Evolutionary conservation across 192 early-diverging fungal genomes (phyloP), one percentile per base, ranked within the genome.

Genomic region (Funneliformis geosporum): DNA sequence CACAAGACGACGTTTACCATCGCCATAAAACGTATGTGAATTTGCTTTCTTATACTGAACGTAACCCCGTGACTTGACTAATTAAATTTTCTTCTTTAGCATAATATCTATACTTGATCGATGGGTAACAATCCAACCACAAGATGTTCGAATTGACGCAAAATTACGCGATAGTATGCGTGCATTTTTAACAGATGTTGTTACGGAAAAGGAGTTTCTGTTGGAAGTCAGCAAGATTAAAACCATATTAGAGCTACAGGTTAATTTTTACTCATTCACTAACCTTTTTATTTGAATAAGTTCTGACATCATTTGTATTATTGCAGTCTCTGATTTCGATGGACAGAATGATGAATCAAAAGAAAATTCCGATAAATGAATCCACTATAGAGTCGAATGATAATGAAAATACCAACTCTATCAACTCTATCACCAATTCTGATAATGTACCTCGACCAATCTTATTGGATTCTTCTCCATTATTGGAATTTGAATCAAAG

Each of bases 81-180:
- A 39, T 77, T 40, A 27, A 16, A 77, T 62, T 16, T 75, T 10
- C 33, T n/a, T 76, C 55, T 75, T 43, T 80, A 92, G 88, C 60
- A 87, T 92, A 16, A 77, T 93, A 0, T 83, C 85, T 70, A 88
- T 93, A 1, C 75, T 93, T 55, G 59, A 83, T 10, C 86, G 91
- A 38, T 93, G 92, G 92, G 83, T 91, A 9, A 84, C 83, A 42
- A 75, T 93, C 8, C 88, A 90, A 61, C 88, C 82, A 50, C 85
- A 92, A 66, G 89, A 92, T 70, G 91, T 92, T 80, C 87, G 82
- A 18, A 75, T 65, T 11, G 83, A 88, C 60, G 66, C 70, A 0
- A 55, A 64, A 12, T 80, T 92, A 4, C 78, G 82, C 14, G 84
- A 83, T 21, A 69, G 79, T 25, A 66, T 93, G 2, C 81, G 82